Base-by-base conservation (phyloP, 1,284 basidiomycete species). In the Trichosporon asahii region DNA sequence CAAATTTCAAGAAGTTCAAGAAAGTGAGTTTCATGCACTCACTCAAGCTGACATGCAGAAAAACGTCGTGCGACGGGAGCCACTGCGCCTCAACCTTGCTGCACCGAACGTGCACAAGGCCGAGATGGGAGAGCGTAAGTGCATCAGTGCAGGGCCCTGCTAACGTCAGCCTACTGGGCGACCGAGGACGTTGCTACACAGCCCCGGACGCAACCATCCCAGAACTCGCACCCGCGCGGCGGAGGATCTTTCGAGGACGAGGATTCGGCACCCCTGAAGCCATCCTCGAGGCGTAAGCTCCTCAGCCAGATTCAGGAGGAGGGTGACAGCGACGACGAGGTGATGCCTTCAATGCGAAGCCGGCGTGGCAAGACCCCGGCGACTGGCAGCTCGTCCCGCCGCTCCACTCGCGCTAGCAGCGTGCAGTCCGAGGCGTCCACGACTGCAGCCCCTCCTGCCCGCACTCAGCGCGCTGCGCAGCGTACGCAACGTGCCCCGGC, bases 1-100 rank as follows among this genome's bases (percentile, higher is more conserved):
- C 88, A 1, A 90, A 95, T 79, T 94, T 90, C 82, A 95, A 95
- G 81, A 94, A 91, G 83, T 95, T 95, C 79, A 92, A 89, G 76
- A 90, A 89, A 88, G 92, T 90, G 31, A 60, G 85, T 78, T 23
- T 4, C 8, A 21, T n/a, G 3, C 4, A 2, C 18, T 14, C 4
- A 2, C 0, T n/a, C 6, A n/a, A 31, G 68, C 63, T 70, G 70
- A 68, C n/a, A 3, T 1, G 7, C 68, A 84, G 82, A 82, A 83
- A 72, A 75, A 78, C 53, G 72, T 82, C 44, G 49, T 76, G 5
- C 66, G 79, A 18, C 69, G 76, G 25, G 69, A 77, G 35, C 82
- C 82, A 2, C 21, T 84, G 8, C 55, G 65, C 23, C 69, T 84
- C 33, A 74, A 76, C 4, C 73, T 84, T 11, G 76, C 76, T 11